These are phyloP conservation scores for Candolleomyces aberdarensis DNA, from an alignment of 768 basidiomycete species.

Conservation along the genomic window DNA sequence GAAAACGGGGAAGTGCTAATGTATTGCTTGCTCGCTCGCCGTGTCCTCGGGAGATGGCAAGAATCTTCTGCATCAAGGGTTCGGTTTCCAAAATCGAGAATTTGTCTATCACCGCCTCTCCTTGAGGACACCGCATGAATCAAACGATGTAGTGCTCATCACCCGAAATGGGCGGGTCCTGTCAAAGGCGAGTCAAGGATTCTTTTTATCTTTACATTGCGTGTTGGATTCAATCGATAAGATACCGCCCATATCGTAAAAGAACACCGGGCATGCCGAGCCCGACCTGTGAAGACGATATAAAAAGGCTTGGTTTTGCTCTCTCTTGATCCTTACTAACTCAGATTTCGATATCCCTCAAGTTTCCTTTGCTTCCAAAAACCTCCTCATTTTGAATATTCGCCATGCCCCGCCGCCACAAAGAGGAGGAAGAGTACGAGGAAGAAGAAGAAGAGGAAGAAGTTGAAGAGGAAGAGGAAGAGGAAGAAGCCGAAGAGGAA, in stretches of 20 bases:
- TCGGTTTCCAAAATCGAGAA: no score
- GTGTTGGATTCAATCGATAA: background rate
- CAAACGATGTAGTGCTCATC: background rate
- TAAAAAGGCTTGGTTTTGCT: background rate
- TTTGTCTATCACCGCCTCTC: no score
- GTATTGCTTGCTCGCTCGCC: no score
- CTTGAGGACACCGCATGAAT: no score
- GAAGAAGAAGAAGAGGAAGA: background rate
- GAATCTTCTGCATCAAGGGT: no score
- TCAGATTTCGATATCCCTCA: background rate
- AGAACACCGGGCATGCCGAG: background rate
- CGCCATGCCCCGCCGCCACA: background rate
- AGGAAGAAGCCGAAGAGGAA: constrained; percentile 2
- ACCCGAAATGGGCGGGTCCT: background rate
- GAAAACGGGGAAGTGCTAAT: no score
- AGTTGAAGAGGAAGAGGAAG: background rate
- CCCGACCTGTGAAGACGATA: background rate
- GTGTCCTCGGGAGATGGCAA: no score
- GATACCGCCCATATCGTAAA: background rate
- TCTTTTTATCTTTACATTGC: no score
- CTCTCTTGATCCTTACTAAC: background rate
- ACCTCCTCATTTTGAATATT: background rate
- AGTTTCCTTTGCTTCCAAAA: background rate
- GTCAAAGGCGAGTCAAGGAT: background rate
- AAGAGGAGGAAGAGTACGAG: background rate